Evolutionary conservation across 139 green algal genomes (phyloP), one percentile per base, ranked within the genome.

Genomic region (Closterium sp.): DNA sequence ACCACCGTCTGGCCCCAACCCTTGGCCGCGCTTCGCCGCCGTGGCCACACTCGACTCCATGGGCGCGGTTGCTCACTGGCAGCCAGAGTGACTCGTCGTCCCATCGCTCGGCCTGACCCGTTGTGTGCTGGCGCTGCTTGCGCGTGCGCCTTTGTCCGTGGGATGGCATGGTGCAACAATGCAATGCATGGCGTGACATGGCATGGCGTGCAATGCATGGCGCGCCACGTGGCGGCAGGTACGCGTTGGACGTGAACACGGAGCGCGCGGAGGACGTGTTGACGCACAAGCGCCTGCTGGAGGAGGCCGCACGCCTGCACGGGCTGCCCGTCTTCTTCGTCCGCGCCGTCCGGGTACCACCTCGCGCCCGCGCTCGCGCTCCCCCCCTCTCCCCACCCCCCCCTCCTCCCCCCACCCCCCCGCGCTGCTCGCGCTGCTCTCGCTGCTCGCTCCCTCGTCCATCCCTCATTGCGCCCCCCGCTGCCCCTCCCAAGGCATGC

Each of bases 261-360:
- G 95, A 96, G 38, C 95, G 95, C 34, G 87, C 98, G 23, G 94
- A 95, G 30, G 98, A 99, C 87, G 96, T 99, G 55, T 91, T 99
- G 0, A 98, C 95, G 35, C 98, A 99, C 93, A 98, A 98, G 93
- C 92, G 96, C 34, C 95, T 99, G 92, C 95, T 99, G 43, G 96
- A 98, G 86, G 96, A 96, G 86, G 98, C 97, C 7, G 89, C 96
- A 19, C 85, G 93, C 8, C 91, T 90, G 81, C 88, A 93, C 10
- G 93, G 87, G 66, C 66, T 69, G 23, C 91, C 88, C 64, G 91
- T 81, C 23, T 94, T 94, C 43, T 84, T 87, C 38, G 88, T 94
- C 33, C 36, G 91, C 38, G 31, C 91, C 23, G 91, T 94, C 21
- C 89, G 93, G 87, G 91, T 94, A 84, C n/a, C n/a, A n/a, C n/a